These are phyloP conservation scores for Pseudogymnoascus sp. DNA, from an alignment of 2,329 filamentous ascomycete genomes.

Conservation along the genomic window DNA sequence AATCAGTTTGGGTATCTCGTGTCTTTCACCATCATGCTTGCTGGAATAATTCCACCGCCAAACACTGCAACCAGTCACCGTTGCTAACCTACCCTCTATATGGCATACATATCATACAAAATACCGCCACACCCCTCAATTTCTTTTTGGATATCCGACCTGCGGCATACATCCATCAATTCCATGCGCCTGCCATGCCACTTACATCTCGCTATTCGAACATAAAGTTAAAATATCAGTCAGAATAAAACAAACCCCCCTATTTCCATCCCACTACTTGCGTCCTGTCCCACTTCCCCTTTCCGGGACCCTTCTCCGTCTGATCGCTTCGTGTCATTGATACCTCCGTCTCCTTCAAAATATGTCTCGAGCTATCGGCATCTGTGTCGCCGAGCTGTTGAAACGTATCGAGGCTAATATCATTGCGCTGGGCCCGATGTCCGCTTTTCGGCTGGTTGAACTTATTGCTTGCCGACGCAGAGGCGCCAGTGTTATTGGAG, in stretches of 20 bases:
- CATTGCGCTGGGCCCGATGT: slow-evolving; percentile 3
- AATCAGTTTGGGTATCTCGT: background rate
- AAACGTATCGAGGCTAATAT: slow-evolving; percentile 21
- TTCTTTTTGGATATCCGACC: background rate
- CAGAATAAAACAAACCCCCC: background rate
- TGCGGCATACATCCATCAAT: background rate
- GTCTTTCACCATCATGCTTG: background rate
- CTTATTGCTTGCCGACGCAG: slow-evolving; percentile 9
- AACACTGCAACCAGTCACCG: background rate
- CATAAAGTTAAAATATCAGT: background rate
- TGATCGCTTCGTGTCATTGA: slow-evolving; percentile 20
- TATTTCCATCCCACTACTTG: slow-evolving; percentile 23
- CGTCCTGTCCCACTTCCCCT: slow-evolving; percentile 20
- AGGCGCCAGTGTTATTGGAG: slow-evolving; percentile 7
- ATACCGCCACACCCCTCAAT: background rate
- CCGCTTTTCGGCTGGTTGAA: slow-evolving; percentile 17
- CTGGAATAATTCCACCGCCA: background rate
- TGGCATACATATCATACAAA: slow-evolving; percentile 5
- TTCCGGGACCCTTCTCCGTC: slow-evolving; percentile 20
- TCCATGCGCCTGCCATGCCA: background rate
- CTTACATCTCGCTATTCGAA: background rate
- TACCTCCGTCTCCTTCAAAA: slow-evolving; percentile 32
- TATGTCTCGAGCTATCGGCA: slow-evolving; percentile 33
- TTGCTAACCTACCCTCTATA: background rate
- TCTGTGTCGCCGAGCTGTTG: slow-evolving; percentile 20